These are phyloP conservation scores for Emericellopsis cladophorae DNA, from an alignment of 2,329 filamentous ascomycete species.

Conservation along the genomic window DNA sequence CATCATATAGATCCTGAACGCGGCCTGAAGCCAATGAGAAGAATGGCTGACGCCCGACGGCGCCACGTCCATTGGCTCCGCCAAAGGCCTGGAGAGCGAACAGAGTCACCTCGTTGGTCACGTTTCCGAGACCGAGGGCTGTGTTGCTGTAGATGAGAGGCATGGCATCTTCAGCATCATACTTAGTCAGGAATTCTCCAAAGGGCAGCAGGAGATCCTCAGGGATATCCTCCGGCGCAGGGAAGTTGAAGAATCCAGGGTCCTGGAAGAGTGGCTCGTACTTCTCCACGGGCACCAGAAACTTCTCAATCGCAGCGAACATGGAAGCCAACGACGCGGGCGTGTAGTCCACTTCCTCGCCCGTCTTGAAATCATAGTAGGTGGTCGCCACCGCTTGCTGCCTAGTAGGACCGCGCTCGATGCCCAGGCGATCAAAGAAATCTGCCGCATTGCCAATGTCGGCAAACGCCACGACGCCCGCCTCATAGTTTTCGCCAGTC, in stretches of 20 bases:
- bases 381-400: conserved; percentile 5
- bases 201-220: conserved; percentile 28
- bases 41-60: conserved; percentile 3
- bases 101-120: conserved; percentile 27
- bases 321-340: conserved; percentile 8
- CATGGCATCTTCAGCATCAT: conserved; percentile 27
- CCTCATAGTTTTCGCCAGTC: conserved; percentile 18
- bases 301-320: conserved; percentile 12
- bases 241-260: conserved; percentile 24
- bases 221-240: conserved; percentile 19
- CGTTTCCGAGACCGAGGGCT: conserved; percentile 29
- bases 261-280: conserved; percentile 16
- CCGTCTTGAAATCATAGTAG: conserved; percentile 23
- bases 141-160: conserved; percentile 24
- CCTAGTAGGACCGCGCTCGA: conserved; percentile 13
- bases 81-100: conserved; percentile 30
- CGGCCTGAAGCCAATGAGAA: conserved; percentile 19
- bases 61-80: conserved; percentile 15
- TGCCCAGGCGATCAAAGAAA: conserved; percentile 30
- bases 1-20: conserved; percentile 26
- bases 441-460: conserved; percentile 22
- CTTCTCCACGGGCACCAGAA: conserved; percentile 12
- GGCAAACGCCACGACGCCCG: conserved; percentile 22
- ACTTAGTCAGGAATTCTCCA: conserved; percentile 32
- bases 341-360: conserved; percentile 13